These are phyloP conservation scores for Tritrichomonas foetus DNA, from an alignment of 208 protist species.

Conservation along the genomic window DNA sequence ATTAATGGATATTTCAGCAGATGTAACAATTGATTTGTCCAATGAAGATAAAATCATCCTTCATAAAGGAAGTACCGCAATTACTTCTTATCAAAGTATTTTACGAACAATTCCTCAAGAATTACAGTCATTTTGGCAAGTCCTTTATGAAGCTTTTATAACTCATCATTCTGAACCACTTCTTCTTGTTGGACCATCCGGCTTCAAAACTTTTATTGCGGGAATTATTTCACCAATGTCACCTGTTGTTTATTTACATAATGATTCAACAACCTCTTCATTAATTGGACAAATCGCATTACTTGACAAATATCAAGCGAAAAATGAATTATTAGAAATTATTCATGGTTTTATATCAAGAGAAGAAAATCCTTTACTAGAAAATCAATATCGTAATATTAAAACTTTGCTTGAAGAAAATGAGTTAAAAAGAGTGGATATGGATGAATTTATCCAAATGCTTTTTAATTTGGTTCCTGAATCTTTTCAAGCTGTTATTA, in stretches of 20 bases:
- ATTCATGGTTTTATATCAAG: too few relatives aligned
- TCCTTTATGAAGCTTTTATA: not conserved
- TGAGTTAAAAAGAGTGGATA: too few relatives aligned
- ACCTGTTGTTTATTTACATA: not conserved
- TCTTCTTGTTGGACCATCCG: not conserved
- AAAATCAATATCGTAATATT: too few relatives aligned
- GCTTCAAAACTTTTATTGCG: constrained; percentile 3
- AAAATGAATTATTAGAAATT: not conserved
- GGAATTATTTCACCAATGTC: not conserved
- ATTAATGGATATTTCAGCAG: not conserved
- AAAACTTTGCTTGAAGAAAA: too few relatives aligned
- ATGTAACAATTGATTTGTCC: not conserved
- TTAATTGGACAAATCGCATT: constrained; percentile 6
- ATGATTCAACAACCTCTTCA: constrained; percentile 27
- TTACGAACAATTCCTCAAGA: not conserved
- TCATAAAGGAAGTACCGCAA: not conserved
- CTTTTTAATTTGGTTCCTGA: not conserved
- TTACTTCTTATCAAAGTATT: not conserved
- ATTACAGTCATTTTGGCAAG: not conserved
- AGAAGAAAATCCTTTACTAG: too few relatives aligned
- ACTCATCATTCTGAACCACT: not conserved
- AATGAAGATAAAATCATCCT: not conserved
- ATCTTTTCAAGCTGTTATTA: not conserved
- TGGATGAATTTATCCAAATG: too few relatives aligned
- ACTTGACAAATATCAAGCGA: not conserved